Conservation (phyloP, 2,329 filamentous ascomycete species). For the Esteya vermicola region DNA sequence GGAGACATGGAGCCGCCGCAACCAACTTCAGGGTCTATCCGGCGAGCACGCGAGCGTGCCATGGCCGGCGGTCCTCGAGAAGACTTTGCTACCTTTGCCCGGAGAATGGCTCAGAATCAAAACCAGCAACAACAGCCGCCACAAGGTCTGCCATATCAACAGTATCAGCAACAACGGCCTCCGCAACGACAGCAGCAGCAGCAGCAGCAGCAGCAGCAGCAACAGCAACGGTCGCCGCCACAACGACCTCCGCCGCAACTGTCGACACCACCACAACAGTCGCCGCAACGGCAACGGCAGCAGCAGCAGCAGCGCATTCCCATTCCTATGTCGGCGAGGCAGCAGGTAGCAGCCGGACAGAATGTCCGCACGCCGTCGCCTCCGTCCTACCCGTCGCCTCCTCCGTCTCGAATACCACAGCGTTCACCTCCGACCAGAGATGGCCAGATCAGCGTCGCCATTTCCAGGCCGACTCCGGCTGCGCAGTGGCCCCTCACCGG, state of each 20-base stretch:
- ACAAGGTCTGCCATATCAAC: neutral
- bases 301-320: conserved; percentile 5
- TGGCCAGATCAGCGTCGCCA: conserved; percentile 27
- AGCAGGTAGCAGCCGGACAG: conserved; percentile 11
- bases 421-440: conserved; percentile 22
- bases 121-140: neutral
- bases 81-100: conserved; percentile 14
- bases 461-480: conserved; percentile 37
- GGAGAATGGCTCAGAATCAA: conserved; percentile 7
- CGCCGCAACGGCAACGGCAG: conserved; percentile 1
- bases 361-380: neutral
- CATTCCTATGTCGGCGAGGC: conserved; percentile 12
- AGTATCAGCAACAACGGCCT: neutral
- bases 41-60: conserved; percentile 38
- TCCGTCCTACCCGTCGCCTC: neutral
- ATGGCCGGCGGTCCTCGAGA: conserved; percentile 24
- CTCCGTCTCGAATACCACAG: conserved; percentile 7
- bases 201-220: neutral
- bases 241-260: too few species aligned
- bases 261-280: neutral
- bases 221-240: neutral
- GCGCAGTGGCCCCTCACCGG: conserved; percentile 40
- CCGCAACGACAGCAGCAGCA: neutral
- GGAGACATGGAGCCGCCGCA: conserved; percentile 33
- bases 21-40: conserved; percentile 30